phyloP scores from a whole-genome alignment of 2,329 filamentous ascomycete species.

The Fragosphaeria purpurea region DNA sequence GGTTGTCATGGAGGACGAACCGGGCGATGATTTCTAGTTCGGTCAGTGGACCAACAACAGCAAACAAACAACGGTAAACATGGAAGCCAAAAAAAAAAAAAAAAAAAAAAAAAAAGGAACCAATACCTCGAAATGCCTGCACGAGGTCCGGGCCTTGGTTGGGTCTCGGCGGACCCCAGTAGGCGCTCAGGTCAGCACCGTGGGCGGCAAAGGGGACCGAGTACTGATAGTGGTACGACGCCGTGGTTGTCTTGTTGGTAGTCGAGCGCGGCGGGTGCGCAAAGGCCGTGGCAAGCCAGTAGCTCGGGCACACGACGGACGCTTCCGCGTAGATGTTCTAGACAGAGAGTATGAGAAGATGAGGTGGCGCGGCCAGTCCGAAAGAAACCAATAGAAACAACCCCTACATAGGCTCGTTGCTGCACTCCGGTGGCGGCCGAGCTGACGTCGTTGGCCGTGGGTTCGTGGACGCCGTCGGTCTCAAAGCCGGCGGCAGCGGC shows the following conservation, averaged over 20 bases:
- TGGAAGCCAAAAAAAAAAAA: background rate
- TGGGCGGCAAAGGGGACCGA: constrained; percentile 26
- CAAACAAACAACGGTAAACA: background rate
- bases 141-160: constrained; percentile 16
- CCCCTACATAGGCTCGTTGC: constrained; percentile 30
- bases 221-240: constrained; percentile 34
- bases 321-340: constrained; percentile 39
- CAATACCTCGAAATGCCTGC: constrained; percentile 16
- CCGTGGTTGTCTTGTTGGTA: constrained; percentile 5
- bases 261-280: constrained; percentile 15
- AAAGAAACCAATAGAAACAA: background rate
- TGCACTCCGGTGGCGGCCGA: constrained; percentile 35
- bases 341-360: background rate
- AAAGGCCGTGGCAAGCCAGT: constrained; percentile 40
- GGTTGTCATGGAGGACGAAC: constrained; percentile 29
- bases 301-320: constrained; percentile 43
- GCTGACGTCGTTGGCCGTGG: constrained; percentile 15
- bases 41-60: too few species aligned
- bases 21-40: constrained; percentile 12
- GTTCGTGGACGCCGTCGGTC: constrained; percentile 21
- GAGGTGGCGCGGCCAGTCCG: too few species aligned
- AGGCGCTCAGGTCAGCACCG: constrained; percentile 24
- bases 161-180: constrained; percentile 18
- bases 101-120: constrained; percentile 6
- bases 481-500: constrained; percentile 17